Percentiles rank a stretch among this genome's conserved stretches.
Conservation (phyloP, 352 stramenopile species). For the Globisporangium megalacanthum region DNA sequence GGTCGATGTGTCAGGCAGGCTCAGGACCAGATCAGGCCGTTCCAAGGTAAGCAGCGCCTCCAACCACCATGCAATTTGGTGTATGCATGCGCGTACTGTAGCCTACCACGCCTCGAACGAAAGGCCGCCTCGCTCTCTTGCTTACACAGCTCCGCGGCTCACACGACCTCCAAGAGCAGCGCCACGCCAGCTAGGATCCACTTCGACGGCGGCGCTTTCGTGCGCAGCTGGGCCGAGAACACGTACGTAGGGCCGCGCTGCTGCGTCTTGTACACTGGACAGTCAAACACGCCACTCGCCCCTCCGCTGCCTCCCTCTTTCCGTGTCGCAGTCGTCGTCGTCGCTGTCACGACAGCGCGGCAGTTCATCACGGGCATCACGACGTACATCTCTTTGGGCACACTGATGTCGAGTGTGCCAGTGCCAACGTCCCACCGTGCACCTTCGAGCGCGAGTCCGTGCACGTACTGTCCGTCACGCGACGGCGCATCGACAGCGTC, state of each 20-base stretch:
- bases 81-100: too few relatives aligned
- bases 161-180: constrained; percentile 88
- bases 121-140: neutral
- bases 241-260: constrained; percentile 87
- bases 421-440: constrained; percentile 83
- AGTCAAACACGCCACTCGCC: constrained; percentile 50
- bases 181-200: constrained; percentile 89
- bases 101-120: too few relatives aligned
- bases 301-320: constrained; percentile 10
- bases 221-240: constrained; percentile 83
- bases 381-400: constrained; percentile 90
- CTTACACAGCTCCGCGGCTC: neutral
- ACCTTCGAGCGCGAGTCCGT: constrained; percentile 88
- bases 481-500: constrained; percentile 75
- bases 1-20: too few relatives aligned
- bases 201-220: constrained; percentile 82
- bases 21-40: too few relatives aligned
- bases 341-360: constrained; percentile 48
- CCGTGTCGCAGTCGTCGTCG: constrained; percentile 7
- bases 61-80: too few relatives aligned
- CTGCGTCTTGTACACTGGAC: constrained; percentile 90
- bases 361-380: constrained; percentile 90
- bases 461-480: constrained; percentile 88
- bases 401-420: constrained; percentile 71
- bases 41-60: too few relatives aligned